Evolutionary conservation across 1,139 yeast genomes (phyloP), one percentile per base, ranked within the genome.

Genomic region (Hanseniaspora sp.): DNA sequence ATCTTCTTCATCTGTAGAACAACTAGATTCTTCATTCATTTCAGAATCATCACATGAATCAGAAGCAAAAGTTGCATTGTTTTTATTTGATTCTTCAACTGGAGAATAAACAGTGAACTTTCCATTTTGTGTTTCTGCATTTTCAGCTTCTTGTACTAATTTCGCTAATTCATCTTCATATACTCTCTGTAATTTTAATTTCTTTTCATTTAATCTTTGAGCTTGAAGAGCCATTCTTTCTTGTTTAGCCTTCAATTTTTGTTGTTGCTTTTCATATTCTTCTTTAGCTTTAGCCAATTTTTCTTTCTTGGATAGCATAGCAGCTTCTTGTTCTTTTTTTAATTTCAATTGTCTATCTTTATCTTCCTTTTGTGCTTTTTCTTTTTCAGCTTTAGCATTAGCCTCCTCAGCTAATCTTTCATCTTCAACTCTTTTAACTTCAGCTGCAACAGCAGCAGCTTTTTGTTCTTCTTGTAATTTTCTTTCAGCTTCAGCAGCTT

Each of bases 181-280:
- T n/a, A 48, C 7, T n/a, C 15, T 28, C 40, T 45, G 52, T 31
- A 54, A 13, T 17, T 45, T 47, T 7, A 8, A n/a, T 45, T 54
- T 46, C 17, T 41, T 54, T 30, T 45, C 39, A 15, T 39, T 42
- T 15, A 54, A 34, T 28, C 41, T 54, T 30, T 40, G 23, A 28
- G 48, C 53, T 48, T 54, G 53, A 28, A 33, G 33, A 23, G 39
- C 37, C 53, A 54, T 54, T 48, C 53, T 48, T 39, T 48, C 45
- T 40, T 54, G 45, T 35, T 45, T 42, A 34, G 40, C 56, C 23
- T 43, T 33, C 17, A 54, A 34, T 18, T 40, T 54, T 29, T 30
- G 7, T 40, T 54, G 44, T 28, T 54, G 41, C n/a, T 13, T 5
- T 54, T 48, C 56, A 48, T 29, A 54, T 11, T 54, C 43, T 34